Evolutionary conservation across 148 eudicot genomes (phyloP), one percentile per base, ranked within the genome.

Genomic region (Amaranthus palmeri): DNA sequence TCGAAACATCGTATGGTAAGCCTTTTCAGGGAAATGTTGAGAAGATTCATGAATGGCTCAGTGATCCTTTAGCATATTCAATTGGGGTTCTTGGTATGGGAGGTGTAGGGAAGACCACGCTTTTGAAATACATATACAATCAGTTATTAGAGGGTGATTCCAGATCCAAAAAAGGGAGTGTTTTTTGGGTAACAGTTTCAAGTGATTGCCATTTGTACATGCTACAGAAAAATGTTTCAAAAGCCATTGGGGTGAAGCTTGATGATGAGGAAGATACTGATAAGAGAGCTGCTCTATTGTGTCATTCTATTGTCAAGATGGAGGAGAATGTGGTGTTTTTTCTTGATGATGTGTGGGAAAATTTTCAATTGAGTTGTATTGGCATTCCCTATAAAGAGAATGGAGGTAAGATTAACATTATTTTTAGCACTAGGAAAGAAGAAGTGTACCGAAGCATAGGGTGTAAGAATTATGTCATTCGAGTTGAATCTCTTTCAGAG

Each of bases 401-500:
- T 2, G 36, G 36, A 25, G 1, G 36, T 42, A 10, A 46, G 59
- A 68, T 60, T 54, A 68, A 61, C 68, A 25, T 68, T 15, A 52
- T 75, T 4, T 44, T 68, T 41, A 68, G 50, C 11, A 59, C 72
- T 40, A 72, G 73, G 15, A 50, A 13, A 4, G 17, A 60, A n/a
- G 61, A 75, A 15, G 61, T 75, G 45, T 75, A 72, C 43, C 68
- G 68, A 43, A 61, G 59, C 61, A 75, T 75, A 72, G 72, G 78
- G 13, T 75, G 78, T 17, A 45, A 43, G n/a, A 61, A 53, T 4
- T 59, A 40, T 10, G 3, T 53, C 12, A 51, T 68, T 42, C 17
- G 51, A 10, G 73, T 68, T 3, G 13, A 68, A 51, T 12, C 46
- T 53, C 73, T 68, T 9, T 3, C 36, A 9, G 5, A 8, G 12